phyloP scores from a whole-genome alignment of 805 yeast genomes.

The Nakazawaea holstii region DNA sequence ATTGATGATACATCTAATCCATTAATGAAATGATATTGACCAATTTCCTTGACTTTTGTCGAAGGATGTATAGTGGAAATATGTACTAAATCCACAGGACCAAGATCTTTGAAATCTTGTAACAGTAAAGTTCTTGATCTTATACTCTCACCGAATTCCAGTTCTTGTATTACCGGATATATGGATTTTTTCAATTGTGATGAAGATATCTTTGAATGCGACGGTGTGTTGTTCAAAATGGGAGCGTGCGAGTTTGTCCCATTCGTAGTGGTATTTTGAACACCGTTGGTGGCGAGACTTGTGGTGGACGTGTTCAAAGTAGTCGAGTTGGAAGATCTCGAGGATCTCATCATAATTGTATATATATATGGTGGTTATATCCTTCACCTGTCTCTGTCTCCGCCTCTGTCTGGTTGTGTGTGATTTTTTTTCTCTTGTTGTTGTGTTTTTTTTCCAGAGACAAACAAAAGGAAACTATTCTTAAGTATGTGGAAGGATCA shows the following conservation, averaged over 20 bases:
- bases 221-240: slow-evolving; percentile 7
- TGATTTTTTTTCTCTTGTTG: no score
- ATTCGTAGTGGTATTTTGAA: neutral
- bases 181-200: slow-evolving; percentile 9
- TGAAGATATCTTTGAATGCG: slow-evolving; percentile 9
- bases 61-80: slow-evolving; percentile 37
- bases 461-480: no score
- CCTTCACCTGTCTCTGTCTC: no score
- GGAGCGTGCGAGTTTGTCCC: slow-evolving; percentile 1
- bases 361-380: no score
- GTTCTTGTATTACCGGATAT: slow-evolving; percentile 36
- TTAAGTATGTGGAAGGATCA: no score
- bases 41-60: slow-evolving; percentile 37
- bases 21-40: slow-evolving; percentile 48
- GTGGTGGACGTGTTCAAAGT: neutral
- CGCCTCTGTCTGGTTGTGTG: no score
- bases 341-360: neutral
- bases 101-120: slow-evolving; percentile 45
- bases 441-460: no score
- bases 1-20: slow-evolving; percentile 50
- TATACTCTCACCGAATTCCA: slow-evolving; percentile 45
- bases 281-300: neutral
- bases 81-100: slow-evolving; percentile 71
- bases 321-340: neutral
- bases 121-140: slow-evolving; percentile 41